phyloP scores from a whole-genome alignment of 1,139 yeast genomes.

The Meyerozyma carpophila region DNA sequence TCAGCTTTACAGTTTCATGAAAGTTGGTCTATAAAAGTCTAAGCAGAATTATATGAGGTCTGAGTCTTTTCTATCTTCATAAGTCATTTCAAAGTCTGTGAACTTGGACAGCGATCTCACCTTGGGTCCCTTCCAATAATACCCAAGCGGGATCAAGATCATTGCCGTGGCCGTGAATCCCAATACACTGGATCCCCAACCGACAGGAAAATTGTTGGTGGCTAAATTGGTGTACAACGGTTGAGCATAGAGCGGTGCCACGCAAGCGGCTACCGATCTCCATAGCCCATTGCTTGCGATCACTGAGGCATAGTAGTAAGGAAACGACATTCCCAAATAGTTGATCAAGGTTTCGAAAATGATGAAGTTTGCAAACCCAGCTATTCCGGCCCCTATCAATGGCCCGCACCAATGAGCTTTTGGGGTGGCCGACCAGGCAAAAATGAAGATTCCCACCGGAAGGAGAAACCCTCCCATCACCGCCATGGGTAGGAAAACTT shows the following conservation, averaged over 20 bases:
- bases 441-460: slow-evolving; percentile 42
- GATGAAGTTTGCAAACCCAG: slow-evolving; percentile 32
- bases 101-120: slow-evolving; percentile 42
- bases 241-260: slow-evolving; percentile 57
- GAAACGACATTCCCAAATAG: slow-evolving; percentile 30
- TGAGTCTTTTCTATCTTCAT: no score
- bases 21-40: no score
- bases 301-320: slow-evolving; percentile 48
- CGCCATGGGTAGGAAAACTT: slow-evolving; percentile 37
- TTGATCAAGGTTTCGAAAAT: slow-evolving; percentile 37
- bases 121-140: slow-evolving; percentile 45
- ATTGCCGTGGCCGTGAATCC: slow-evolving; percentile 38
- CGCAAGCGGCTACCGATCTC: slow-evolving; percentile 51
- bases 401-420: slow-evolving; percentile 41
- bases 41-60: no score
- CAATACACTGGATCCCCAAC: slow-evolving; percentile 50
- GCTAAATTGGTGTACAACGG: slow-evolving; percentile 44
- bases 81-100: not conserved
- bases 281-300: slow-evolving; percentile 52
- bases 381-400: slow-evolving; percentile 35
- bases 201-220: slow-evolving; percentile 46
- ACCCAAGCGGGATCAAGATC: slow-evolving; percentile 42
- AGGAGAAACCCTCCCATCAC: slow-evolving; percentile 37
- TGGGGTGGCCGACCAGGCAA: slow-evolving; percentile 45
- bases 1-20: not conserved